Conservation (phyloP, 768 basidiomycete species). For the Hortiboletus flavorubellus region DNA sequence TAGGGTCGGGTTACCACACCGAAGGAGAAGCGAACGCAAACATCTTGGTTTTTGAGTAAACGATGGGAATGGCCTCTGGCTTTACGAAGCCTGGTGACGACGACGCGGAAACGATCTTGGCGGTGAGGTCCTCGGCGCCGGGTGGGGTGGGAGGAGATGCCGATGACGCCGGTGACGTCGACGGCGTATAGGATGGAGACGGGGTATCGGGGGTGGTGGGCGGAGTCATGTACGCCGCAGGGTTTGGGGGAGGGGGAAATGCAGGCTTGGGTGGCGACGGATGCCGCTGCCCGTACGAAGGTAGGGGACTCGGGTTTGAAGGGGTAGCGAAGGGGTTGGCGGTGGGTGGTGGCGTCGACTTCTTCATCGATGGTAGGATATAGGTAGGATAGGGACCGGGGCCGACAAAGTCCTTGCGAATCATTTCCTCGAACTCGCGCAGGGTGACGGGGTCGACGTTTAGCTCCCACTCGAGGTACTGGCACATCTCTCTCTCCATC, state of each 20-base stretch:
- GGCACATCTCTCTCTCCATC: constrained; percentile 79
- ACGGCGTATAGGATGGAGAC: constrained; percentile 45
- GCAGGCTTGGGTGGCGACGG: constrained; percentile 33
- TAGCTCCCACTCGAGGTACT: constrained; percentile 91
- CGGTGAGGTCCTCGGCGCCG: constrained; percentile 47
- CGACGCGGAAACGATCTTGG: constrained; percentile 44
- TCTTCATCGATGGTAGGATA: constrained; percentile 57
- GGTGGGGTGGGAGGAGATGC: constrained; percentile 59
- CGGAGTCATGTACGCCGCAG: constrained; percentile 23
- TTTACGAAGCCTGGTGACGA: constrained; percentile 33
- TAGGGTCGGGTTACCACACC: constrained; percentile 46
- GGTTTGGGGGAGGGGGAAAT: constrained; percentile 15
- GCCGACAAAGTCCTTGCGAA: constrained; percentile 58
- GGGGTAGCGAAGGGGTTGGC: constrained; percentile 34
- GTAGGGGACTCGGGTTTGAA: constrained; percentile 28
- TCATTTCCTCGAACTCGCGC: constrained; percentile 55
- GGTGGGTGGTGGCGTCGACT: constrained; percentile 43
- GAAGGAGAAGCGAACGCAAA: constrained; percentile 62
- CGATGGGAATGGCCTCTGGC: constrained; percentile 22
- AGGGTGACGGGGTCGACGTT: constrained; percentile 67
- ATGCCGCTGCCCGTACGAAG: constrained; percentile 28
- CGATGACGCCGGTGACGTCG: constrained; percentile 59
- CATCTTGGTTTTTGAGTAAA: constrained; percentile 53
- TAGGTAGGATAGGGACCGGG: constrained; percentile 61
- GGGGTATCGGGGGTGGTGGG: constrained; percentile 52